Conservation (phyloP, 2,329 filamentous ascomycete genomes). For the Stromatinia cepivora region DNA sequence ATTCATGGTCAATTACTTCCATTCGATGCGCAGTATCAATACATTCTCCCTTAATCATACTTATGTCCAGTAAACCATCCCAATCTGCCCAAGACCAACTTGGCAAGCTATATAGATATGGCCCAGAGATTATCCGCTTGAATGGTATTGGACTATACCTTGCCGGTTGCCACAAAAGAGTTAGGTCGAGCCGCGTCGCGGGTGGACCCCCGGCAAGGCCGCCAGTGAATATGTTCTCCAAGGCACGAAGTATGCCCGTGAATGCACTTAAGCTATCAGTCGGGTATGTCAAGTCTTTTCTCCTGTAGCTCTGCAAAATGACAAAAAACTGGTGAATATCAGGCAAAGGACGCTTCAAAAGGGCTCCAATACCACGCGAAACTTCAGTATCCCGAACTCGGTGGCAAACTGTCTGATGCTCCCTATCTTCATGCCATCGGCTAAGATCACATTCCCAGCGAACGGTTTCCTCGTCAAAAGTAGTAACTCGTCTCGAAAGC, state of each 20-base stretch:
- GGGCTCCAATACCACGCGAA: no score
- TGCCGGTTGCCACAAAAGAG: constrained; percentile 25
- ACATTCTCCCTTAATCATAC: no score
- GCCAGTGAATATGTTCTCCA: constrained; percentile 26
- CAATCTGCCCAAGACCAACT: constrained; percentile 34
- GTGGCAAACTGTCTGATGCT: not conserved
- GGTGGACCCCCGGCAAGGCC: constrained; percentile 33
- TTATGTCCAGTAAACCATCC: not conserved
- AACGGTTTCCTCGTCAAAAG: constrained; percentile 22
- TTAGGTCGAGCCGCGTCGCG: constrained; percentile 28
- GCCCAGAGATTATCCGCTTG: no score
- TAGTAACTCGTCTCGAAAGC: constrained; percentile 21
- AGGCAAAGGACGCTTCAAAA: not conserved
- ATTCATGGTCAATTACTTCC: no score
- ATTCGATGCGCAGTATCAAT: no score
- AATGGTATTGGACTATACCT: no score
- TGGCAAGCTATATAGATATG: constrained; percentile 3
- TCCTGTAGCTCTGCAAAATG: constrained; percentile 17
- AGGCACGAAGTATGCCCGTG: constrained; percentile 23
- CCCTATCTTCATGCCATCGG: constrained; percentile 22
- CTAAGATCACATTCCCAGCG: constrained; percentile 21
- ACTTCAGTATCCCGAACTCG: no score
- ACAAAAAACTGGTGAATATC: not conserved
- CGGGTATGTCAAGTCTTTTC: constrained; percentile 24
- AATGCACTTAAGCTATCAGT: constrained; percentile 29